Evolutionary conservation across 2,329 filamentous ascomycete species (phyloP).

Genomic region (Blumeriella jaapii): DNA sequence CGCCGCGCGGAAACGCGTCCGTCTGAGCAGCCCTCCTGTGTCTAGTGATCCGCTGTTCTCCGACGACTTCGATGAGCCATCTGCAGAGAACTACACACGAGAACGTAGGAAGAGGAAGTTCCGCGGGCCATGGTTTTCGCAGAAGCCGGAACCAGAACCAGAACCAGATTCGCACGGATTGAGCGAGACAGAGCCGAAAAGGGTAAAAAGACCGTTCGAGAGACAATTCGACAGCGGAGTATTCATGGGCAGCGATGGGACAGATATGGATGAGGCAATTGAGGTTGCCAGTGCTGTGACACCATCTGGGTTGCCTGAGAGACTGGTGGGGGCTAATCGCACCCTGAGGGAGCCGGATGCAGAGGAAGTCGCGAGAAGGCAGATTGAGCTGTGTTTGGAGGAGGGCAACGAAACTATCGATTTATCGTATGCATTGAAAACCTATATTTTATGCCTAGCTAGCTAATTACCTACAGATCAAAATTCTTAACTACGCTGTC

Average conservation of each 20-base stretch:
- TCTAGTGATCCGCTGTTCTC: slow-evolving; percentile 63
- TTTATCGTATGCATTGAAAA: slow-evolving; percentile 40
- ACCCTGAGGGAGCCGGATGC: slow-evolving; percentile 14
- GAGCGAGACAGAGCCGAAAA: slow-evolving; percentile 7
- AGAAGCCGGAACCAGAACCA: slow-evolving; percentile 34
- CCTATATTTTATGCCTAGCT: not conserved
- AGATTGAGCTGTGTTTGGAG: slow-evolving; percentile 44
- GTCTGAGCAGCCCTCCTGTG: slow-evolving; percentile 29
- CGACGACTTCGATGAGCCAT: slow-evolving; percentile 60
- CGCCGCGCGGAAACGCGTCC: slow-evolving; percentile 31
- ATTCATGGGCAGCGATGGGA: slow-evolving; percentile 52
- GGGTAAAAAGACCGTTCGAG: slow-evolving; percentile 39
- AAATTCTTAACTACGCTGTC: slow-evolving; percentile 38
- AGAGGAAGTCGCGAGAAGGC: slow-evolving; percentile 35
- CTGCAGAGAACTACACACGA: slow-evolving; percentile 50
- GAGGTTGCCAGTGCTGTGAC: slow-evolving; percentile 11
- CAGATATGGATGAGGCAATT: slow-evolving; percentile 31
- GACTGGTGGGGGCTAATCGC: slow-evolving; percentile 7
- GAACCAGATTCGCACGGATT: slow-evolving; percentile 13
- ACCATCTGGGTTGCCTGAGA: slow-evolving; percentile 7
- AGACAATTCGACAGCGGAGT: slow-evolving; percentile 58
- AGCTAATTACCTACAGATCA: slow-evolving; percentile 14
- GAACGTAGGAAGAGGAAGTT: slow-evolving; percentile 50
- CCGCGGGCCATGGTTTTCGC: slow-evolving; percentile 57
- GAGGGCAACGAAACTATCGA: slow-evolving; percentile 47